Conservation (phyloP, 2,329 filamentous ascomycete genomes). For the Calonectria henricotiae region DNA sequence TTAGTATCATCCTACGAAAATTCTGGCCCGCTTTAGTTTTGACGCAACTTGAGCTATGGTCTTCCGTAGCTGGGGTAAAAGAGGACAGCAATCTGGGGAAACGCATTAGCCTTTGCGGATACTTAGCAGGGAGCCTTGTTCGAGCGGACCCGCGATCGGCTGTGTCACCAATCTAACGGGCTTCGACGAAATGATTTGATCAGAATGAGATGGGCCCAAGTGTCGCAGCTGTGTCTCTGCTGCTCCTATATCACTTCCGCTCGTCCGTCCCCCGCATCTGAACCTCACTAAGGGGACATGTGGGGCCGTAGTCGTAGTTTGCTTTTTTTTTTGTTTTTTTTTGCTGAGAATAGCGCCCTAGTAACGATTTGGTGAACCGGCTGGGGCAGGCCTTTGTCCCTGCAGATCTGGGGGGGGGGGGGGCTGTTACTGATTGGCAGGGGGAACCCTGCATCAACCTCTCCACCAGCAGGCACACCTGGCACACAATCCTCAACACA, state of each 20-base stretch:
- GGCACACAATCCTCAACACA: background rate
- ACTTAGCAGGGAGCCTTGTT: slow-evolving; percentile 2
- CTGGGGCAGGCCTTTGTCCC: slow-evolving; percentile 26
- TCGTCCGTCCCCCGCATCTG: slow-evolving; percentile 37
- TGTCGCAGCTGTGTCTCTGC: slow-evolving; percentile 24
- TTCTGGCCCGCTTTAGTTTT: too few species aligned
- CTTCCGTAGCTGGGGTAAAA: background rate
- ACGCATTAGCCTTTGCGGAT: slow-evolving; percentile 6
- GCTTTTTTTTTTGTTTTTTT: too few species aligned
- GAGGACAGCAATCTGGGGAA: slow-evolving; percentile 1
- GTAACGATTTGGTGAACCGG: slow-evolving; percentile 42
- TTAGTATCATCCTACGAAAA: too few species aligned
- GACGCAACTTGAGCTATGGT: too few species aligned
- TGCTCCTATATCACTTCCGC: slow-evolving; percentile 27
- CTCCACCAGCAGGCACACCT: slow-evolving; percentile 30
- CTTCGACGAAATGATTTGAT: slow-evolving; percentile 1
- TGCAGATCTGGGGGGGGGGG: slow-evolving; percentile 37
- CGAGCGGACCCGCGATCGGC: background rate
- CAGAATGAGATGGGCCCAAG: background rate
- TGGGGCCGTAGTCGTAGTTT: slow-evolving; percentile 33
- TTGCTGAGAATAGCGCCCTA: slow-evolving; percentile 31
- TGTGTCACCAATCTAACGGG: slow-evolving; percentile 13
- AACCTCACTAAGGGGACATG: slow-evolving; percentile 38
- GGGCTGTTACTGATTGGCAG: background rate
- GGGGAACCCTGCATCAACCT: slow-evolving; percentile 33